Percentiles rank a stretch among this genome's conserved stretches.
These are phyloP conservation scores for Yamadazyma blattariae DNA, from an alignment of 1,139 yeast species.

Conservation along the genomic window DNA sequence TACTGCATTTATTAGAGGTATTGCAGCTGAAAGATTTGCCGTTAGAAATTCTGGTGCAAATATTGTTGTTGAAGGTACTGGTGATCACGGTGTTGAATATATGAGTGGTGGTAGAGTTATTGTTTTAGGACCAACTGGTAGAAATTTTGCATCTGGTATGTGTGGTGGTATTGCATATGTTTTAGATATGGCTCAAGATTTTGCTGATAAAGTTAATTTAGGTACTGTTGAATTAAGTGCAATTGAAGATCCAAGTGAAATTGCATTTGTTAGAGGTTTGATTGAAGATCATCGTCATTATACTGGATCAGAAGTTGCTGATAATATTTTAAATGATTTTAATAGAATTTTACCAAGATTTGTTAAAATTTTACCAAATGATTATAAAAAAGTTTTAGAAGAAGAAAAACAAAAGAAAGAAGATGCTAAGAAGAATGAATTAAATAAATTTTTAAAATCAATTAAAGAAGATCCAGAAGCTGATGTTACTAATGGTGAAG, in stretches of 20 bases:
- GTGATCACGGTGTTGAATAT: constrained; percentile 98
- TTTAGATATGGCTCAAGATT: constrained; percentile 92
- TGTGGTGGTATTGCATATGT: constrained; percentile 99
- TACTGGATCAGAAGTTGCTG: constrained; percentile 91
- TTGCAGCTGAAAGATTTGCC: constrained; percentile 97
- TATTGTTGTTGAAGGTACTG: constrained; percentile 95
- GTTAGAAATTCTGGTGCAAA: constrained; percentile 98
- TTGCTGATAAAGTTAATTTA: constrained; percentile 72
- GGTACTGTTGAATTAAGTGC: constrained; percentile 79
- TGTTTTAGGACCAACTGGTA: constrained; percentile 86
- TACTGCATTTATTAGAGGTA: constrained; percentile 89
- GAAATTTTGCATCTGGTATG: constrained; percentile 98
- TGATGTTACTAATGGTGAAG: constrained; percentile 88
- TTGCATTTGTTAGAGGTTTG: constrained; percentile 90
- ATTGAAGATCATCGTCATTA: constrained; percentile 94
- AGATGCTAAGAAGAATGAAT: constrained; percentile 65
- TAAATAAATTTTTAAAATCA: constrained; percentile 56
- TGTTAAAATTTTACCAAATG: constrained; percentile 90
- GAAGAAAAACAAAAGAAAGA: constrained; percentile 67
- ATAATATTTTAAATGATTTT: constrained; percentile 77
- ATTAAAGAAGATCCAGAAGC: constrained; percentile 79
- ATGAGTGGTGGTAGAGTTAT: constrained; percentile 99
- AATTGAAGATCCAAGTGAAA: constrained; percentile 84
- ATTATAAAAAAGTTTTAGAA: constrained; percentile 86
- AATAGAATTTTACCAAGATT: constrained; percentile 85